phyloP scores from a whole-genome alignment of 352 stramenopile species.

The Globisporangium ultimum region DNA sequence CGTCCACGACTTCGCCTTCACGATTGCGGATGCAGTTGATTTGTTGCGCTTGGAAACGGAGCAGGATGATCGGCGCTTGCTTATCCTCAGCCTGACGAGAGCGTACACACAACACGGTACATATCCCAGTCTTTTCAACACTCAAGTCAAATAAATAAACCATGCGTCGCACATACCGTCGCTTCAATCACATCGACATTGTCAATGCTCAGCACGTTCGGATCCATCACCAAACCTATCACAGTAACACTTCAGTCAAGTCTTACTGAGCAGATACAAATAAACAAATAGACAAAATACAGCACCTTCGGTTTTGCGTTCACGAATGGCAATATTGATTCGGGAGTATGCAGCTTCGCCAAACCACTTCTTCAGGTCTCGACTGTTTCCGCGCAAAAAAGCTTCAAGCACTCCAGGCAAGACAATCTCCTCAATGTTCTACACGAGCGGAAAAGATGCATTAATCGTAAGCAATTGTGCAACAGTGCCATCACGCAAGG shows the following conservation, averaged over 20 bases:
- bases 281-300: too few species aligned
- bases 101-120: not conserved
- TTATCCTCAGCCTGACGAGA: conserved; percentile 77
- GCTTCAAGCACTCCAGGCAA: conserved; percentile 94
- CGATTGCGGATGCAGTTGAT: conserved; percentile 99
- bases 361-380: conserved; percentile 95
- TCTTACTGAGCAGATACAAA: too few species aligned
- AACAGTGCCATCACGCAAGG: not conserved
- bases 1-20: conserved; percentile 95
- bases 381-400: conserved; percentile 93
- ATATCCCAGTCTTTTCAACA: not conserved
- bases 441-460: not conserved
- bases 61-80: conserved; percentile 93
- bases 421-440: conserved; percentile 92
- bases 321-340: conserved; percentile 92
- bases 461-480: not conserved
- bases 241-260: too few species aligned
- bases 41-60: conserved; percentile 98
- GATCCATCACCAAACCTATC: conserved; percentile 83
- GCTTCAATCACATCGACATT: conserved; percentile 96
- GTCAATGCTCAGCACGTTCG: conserved; percentile 96
- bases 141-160: not conserved
- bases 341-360: conserved; percentile 94
- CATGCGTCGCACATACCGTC: conserved; percentile 36
- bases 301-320: conserved; percentile 90